Evolutionary conservation across 1,284 basidiomycete genomes (phyloP).

Genomic region (Peniophora sp.): DNA sequence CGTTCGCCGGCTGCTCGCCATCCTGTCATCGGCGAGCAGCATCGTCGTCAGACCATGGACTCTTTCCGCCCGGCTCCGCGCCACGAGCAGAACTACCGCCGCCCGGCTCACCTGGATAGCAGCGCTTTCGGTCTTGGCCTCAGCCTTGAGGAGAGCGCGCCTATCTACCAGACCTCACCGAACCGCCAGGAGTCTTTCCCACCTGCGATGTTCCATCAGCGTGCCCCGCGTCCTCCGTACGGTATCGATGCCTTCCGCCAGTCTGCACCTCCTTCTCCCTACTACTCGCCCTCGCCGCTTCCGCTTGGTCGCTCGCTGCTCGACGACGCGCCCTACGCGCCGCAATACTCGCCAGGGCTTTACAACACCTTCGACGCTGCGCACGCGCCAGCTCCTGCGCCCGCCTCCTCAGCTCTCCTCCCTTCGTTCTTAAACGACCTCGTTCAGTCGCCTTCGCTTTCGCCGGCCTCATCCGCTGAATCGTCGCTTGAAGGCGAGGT

Average conservation of each 20-base stretch:
- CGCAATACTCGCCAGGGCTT: too few species aligned
- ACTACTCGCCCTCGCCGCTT: neutral
- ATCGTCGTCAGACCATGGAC: neutral
- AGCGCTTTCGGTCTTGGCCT: neutral
- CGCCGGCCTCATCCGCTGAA: slow-evolving; percentile 53
- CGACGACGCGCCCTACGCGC: neutral
- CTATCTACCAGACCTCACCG: neutral
- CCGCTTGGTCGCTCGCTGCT: neutral
- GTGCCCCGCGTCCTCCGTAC: neutral
- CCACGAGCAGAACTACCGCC: too few species aligned
- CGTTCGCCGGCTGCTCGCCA: slow-evolving; percentile 9
- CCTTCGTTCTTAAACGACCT: slow-evolving; percentile 71
- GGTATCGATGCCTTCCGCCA: neutral
- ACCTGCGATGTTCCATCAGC: neutral
- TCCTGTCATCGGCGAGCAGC: neutral
- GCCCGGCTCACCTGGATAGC: neutral
- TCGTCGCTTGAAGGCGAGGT: slow-evolving; percentile 43
- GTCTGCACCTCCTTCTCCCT: neutral
- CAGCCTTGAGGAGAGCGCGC: neutral
- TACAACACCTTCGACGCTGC: neutral
- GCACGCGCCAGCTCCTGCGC: slow-evolving; percentile 23
- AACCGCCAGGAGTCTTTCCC: neutral
- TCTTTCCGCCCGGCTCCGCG: neutral
- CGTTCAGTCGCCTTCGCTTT: slow-evolving; percentile 54
- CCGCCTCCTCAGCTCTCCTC: slow-evolving; percentile 34